Conservation (phyloP, 768 basidiomycete species). For the Obba rivulosa region DNA sequence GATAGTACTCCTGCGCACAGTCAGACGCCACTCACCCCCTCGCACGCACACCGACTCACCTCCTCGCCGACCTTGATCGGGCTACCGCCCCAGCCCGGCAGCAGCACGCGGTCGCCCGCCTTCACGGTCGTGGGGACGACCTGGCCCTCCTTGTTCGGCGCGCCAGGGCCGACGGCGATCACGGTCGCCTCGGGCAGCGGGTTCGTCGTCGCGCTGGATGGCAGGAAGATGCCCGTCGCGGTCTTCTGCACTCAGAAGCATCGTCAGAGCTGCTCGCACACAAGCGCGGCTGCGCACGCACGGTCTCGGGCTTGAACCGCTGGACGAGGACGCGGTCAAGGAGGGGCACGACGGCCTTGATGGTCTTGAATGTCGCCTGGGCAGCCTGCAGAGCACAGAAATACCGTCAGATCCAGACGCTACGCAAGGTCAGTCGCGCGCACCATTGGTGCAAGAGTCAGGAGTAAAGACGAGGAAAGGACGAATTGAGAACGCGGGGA, state of each 20-base stretch:
- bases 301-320: conserved; percentile 94
- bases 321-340: conserved; percentile 97
- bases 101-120: conserved; percentile 86
- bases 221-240: conserved; percentile 92
- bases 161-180: conserved; percentile 92
- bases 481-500: neutral
- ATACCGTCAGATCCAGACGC: neutral
- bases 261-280: neutral
- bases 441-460: neutral
- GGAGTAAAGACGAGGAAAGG: neutral
- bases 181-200: conserved; percentile 98
- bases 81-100: conserved; percentile 96
- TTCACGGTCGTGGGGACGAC: conserved; percentile 72
- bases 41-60: conserved; percentile 34
- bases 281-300: conserved; percentile 35
- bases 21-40: conserved; percentile 2
- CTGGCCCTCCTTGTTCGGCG: conserved; percentile 80
- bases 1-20: conserved; percentile 72
- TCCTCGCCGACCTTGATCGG: conserved; percentile 96
- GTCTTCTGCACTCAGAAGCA: conserved; percentile 70
- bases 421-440: neutral
- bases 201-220: conserved; percentile 76
- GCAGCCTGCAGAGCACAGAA: conserved; percentile 45
- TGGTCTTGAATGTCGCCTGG: conserved; percentile 93
- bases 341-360: conserved; percentile 85